Percentiles rank a stretch among this genome's conserved stretches.
These are phyloP conservation scores for Apophysomyces sp. DNA, from an alignment of 371 early-diverging fungal genomes.

Conservation along the genomic window DNA sequence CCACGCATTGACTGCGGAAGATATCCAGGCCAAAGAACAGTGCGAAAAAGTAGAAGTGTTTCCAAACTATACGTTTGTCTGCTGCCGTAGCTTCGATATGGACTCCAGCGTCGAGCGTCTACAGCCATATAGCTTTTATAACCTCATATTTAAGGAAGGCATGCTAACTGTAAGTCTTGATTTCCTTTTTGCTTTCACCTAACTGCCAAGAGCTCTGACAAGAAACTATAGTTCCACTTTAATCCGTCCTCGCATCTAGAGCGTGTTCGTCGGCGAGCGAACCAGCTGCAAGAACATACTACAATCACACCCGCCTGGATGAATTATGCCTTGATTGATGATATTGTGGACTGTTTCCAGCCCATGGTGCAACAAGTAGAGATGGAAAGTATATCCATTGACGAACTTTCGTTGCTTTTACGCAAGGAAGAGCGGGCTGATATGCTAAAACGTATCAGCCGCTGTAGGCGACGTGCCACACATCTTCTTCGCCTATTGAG, in stretches of 20 bases:
- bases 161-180: constrained; percentile 51
- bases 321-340: constrained; percentile 82
- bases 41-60: constrained; percentile 78
- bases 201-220: neutral
- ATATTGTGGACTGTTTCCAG: constrained; percentile 77
- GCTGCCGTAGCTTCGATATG: constrained; percentile 66
- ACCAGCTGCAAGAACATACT: constrained; percentile 39
- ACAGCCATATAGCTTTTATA: constrained; percentile 78
- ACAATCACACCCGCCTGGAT: constrained; percentile 69
- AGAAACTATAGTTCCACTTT: constrained; percentile 33
- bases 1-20: constrained; percentile 77
- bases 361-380: constrained; percentile 75
- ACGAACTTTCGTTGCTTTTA: constrained; percentile 81
- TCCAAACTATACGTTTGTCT: constrained; percentile 67
- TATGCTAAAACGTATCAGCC: constrained; percentile 86
- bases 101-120: constrained; percentile 50
- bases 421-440: constrained; percentile 75
- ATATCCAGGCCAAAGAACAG: constrained; percentile 69
- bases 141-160: constrained; percentile 70
- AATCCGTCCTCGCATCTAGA: constrained; percentile 24
- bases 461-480: constrained; percentile 76
- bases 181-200: neutral
- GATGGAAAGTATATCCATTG: constrained; percentile 83
- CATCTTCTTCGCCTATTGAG: constrained; percentile 68
- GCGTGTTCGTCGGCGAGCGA: constrained; percentile 30